Percentiles rank a stretch among this genome's conserved stretches.
Evolutionary conservation across 2,329 filamentous ascomycete species (phyloP).

Genomic region (Albifimbria verrucaria): DNA sequence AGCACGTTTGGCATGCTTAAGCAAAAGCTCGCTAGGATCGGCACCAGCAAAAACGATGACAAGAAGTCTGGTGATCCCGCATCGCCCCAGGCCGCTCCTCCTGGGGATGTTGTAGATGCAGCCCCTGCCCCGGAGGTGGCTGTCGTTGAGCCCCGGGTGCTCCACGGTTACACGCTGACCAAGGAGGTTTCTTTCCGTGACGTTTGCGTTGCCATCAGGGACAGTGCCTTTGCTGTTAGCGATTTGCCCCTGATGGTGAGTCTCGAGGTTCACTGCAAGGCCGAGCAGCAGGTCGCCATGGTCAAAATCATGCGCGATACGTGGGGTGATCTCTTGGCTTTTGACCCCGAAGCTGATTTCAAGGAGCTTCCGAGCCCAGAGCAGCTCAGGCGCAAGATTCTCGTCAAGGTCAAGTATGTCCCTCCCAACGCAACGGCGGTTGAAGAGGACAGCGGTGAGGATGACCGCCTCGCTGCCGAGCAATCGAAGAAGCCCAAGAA

Average conservation of each 20-base stretch:
- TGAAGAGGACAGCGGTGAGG: conserved; percentile 30
- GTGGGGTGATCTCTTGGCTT: conserved; percentile 72
- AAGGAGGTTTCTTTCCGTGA: conserved; percentile 82
- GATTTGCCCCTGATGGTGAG: conserved; percentile 90
- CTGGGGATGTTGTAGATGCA: conserved; percentile 1
- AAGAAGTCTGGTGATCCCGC: not conserved
- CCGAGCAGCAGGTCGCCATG: conserved; percentile 84
- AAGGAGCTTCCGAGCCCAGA: conserved; percentile 63
- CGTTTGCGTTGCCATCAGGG: conserved; percentile 76
- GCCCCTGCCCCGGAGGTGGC: conserved; percentile 18
- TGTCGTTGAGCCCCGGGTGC: conserved; percentile 67
- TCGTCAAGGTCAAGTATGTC: conserved; percentile 76
- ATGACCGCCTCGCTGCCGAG: conserved; percentile 39
- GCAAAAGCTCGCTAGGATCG: conserved; percentile 45
- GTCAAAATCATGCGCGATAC: conserved; percentile 85
- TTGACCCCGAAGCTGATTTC: conserved; percentile 44
- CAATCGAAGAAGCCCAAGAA: conserved; percentile 47
- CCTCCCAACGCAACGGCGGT: conserved; percentile 35
- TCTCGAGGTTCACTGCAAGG: conserved; percentile 82
- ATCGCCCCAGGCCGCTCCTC: not conserved
- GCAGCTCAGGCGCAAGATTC: conserved; percentile 71
- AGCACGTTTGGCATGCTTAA: conserved; percentile 62
- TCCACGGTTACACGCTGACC: conserved; percentile 88
- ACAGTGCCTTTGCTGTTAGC: conserved; percentile 71
- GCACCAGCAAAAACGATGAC: not conserved